These are phyloP conservation scores for Aquilaria sinensis DNA, from an alignment of 345 rosid genomes.

Conservation along the genomic window DNA sequence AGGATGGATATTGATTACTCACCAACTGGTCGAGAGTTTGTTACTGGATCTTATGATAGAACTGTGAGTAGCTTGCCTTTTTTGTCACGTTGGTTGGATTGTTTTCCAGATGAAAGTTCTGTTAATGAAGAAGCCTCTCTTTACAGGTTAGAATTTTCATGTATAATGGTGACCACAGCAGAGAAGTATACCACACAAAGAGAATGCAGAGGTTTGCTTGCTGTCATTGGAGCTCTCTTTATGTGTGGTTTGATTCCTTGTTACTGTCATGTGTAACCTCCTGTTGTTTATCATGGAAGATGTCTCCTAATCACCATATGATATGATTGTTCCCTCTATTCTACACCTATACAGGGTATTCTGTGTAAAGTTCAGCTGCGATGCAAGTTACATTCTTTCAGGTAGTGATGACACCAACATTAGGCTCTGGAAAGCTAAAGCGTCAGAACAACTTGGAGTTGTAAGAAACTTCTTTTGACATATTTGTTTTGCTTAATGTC, in stretches of 20 bases:
- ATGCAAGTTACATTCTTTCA: constrained; percentile 85
- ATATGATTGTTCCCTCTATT: constrained; percentile 7
- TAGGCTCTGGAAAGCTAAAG: constrained; percentile 97
- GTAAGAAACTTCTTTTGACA: constrained; percentile 43
- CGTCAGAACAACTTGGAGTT: constrained; percentile 95
- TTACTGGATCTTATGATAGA: constrained; percentile 96
- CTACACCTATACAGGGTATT: constrained; percentile 52
- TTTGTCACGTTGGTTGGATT: constrained; percentile 1
- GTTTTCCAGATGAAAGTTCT: not conserved
- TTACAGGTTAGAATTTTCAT: constrained; percentile 77
- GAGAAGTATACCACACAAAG: constrained; percentile 92
- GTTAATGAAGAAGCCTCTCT: constrained; percentile 5
- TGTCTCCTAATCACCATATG: no score
- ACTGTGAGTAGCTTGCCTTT: constrained; percentile 41
- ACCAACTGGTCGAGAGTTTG: constrained; percentile 97
- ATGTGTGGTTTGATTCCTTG: no score
- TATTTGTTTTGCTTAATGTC: not conserved
- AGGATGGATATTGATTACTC: constrained; percentile 99
- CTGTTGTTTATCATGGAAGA: no score
- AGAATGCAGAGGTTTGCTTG: constrained; percentile 88
- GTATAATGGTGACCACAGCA: constrained; percentile 86
- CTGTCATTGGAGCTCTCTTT: not conserved
- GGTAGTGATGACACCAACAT: constrained; percentile 97
- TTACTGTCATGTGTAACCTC: no score
- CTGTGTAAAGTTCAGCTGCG: constrained; percentile 87